A percentile compares a stretch with the other conserved stretches of the same genome.
Conservation (phyloP, 164 flowering plant species). For the Protea cynaroides region DNA sequence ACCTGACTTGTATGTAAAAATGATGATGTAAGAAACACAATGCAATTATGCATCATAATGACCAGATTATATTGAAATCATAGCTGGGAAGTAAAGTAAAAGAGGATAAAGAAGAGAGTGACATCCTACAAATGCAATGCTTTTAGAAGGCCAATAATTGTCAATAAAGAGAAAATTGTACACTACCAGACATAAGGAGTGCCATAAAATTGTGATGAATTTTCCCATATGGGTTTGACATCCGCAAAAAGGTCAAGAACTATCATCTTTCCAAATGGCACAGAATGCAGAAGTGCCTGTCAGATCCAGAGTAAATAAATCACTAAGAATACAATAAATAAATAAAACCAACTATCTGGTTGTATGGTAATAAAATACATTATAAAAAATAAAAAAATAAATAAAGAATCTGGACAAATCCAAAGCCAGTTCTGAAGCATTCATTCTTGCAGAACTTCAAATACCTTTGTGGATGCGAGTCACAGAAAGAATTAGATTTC, state of each 20-base stretch:
- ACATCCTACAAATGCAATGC: conserved; percentile 1
- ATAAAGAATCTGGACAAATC: no score
- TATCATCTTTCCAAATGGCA: conserved; percentile 95
- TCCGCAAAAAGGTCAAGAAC: conserved; percentile 99
- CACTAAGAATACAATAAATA: background rate
- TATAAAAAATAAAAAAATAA: no score
- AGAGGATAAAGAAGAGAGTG: background rate
- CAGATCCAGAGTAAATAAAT: conserved; percentile 11
- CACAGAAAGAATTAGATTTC: no score
- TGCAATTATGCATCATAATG: background rate
- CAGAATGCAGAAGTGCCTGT: conserved; percentile 97
- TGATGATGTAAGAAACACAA: conserved; percentile 1
- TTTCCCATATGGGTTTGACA: conserved; percentile 83
- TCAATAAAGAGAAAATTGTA: background rate
- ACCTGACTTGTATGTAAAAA: conserved; percentile 44
- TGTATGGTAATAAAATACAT: background rate
- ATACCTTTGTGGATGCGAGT: no score
- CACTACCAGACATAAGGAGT: conserved; percentile 86
- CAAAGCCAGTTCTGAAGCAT: no score
- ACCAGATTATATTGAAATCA: background rate
- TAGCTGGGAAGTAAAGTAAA: background rate
- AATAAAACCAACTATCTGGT: background rate
- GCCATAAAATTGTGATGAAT: conserved; percentile 84
- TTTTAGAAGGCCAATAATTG: background rate
- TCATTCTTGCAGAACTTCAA: no score